phyloP scores from a whole-genome alignment of 2,329 filamentous ascomycete genomes.

The Fusarium pseudonygamai region DNA sequence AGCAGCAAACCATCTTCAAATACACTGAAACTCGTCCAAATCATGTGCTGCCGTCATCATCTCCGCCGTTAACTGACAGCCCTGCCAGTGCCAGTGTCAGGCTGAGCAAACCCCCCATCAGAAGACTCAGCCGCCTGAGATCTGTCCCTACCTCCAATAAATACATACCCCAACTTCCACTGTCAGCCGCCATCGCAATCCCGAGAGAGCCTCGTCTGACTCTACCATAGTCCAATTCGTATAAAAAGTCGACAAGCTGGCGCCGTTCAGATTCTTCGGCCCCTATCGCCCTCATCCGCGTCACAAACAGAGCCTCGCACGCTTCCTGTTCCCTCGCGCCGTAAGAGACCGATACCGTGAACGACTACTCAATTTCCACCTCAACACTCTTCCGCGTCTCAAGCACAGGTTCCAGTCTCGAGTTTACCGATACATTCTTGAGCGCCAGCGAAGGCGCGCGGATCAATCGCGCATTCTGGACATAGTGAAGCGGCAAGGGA shows the following conservation, averaged over 20 bases:
- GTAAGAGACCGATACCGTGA: slow-evolving; percentile 70
- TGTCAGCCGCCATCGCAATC: slow-evolving; percentile 23
- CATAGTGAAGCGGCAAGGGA: slow-evolving; percentile 52
- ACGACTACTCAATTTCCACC: slow-evolving; percentile 74
- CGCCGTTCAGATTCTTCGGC: slow-evolving; percentile 55
- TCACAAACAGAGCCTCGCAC: slow-evolving; percentile 62
- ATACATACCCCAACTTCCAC: neutral
- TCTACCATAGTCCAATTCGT: slow-evolving; percentile 1
- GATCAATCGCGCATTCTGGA: slow-evolving; percentile 60
- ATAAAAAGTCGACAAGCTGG: slow-evolving; percentile 50
- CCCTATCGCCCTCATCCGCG: slow-evolving; percentile 50
- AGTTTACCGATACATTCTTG: slow-evolving; percentile 78
- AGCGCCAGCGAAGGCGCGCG: slow-evolving; percentile 66
- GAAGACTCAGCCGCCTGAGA: slow-evolving; percentile 46
- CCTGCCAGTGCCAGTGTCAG: slow-evolving; percentile 36
- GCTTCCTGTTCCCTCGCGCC: slow-evolving; percentile 74
- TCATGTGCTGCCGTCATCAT: slow-evolving; percentile 41
- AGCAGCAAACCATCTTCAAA: slow-evolving; percentile 8
- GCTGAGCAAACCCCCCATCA: slow-evolving; percentile 40
- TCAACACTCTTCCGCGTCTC: slow-evolving; percentile 77
- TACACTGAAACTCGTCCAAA: slow-evolving; percentile 25
- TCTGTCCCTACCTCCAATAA: neutral
- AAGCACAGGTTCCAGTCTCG: slow-evolving; percentile 77
- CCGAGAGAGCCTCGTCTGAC: slow-evolving; percentile 24
- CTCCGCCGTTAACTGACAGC: slow-evolving; percentile 24